Evolutionary conservation across 805 yeast genomes (phyloP).

Genomic region (Torulaspora franciscae): DNA sequence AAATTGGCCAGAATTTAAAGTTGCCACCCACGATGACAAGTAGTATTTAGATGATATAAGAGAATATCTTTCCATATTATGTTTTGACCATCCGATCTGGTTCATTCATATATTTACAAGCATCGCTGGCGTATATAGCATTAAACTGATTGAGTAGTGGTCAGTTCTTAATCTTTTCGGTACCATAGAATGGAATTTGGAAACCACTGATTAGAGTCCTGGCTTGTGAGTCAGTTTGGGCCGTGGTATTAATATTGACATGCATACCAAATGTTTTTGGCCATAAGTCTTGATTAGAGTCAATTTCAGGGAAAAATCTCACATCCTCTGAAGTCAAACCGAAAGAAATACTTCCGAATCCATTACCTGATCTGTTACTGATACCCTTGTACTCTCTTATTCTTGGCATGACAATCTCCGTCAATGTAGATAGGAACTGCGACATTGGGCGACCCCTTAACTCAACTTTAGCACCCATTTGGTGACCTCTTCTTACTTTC

Average conservation of each 20-base stretch:
- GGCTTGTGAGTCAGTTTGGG: slow-evolving; percentile 87
- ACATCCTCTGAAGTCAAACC: slow-evolving; percentile 77
- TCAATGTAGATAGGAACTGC: slow-evolving; percentile 78
- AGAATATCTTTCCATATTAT: neutral
- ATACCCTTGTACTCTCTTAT: slow-evolving; percentile 83
- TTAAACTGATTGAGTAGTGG: neutral
- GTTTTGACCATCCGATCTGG: neutral
- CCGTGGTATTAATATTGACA: slow-evolving; percentile 77
- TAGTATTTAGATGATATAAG: neutral
- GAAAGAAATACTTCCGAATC: slow-evolving; percentile 77
- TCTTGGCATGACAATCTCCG: slow-evolving; percentile 91
- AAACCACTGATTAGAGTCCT: slow-evolving; percentile 74
- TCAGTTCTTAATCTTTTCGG: slow-evolving; percentile 14
- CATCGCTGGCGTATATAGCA: neutral
- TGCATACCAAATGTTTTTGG: slow-evolving; percentile 83
- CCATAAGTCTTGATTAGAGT: slow-evolving; percentile 84
- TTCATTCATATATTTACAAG: slow-evolving; percentile 6
- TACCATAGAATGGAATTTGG: slow-evolving; percentile 71
- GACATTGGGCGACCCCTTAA: slow-evolving; percentile 75
- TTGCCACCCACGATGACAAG: neutral
- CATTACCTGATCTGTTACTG: slow-evolving; percentile 72
- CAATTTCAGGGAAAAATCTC: slow-evolving; percentile 87
- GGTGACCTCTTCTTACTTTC: slow-evolving; percentile 82
- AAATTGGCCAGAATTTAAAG: slow-evolving; percentile 30
- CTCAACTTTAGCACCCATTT: slow-evolving; percentile 83